phyloP scores from a whole-genome alignment of 345 rosid species.

The Lagerstroemia speciosa region DNA sequence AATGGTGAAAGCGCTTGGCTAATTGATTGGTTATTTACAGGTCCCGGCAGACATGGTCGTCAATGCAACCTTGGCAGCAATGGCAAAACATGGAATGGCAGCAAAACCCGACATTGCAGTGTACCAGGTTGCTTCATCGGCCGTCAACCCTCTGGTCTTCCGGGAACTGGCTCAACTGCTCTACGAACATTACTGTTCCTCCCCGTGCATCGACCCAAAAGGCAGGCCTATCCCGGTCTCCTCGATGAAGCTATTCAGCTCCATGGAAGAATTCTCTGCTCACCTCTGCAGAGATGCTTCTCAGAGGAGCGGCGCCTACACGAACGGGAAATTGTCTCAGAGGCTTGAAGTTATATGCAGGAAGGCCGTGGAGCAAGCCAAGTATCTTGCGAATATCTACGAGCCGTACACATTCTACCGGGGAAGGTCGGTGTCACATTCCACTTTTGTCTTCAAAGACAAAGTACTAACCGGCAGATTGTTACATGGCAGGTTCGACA shows the following conservation, averaged over 20 bases:
- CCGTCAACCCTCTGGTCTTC: conserved; percentile 66
- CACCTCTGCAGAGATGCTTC: conserved; percentile 60
- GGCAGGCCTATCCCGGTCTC: conserved; percentile 70
- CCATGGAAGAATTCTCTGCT: conserved; percentile 66
- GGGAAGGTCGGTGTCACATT: conserved; percentile 49
- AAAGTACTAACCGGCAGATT: not conserved
- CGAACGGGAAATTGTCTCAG: conserved; percentile 40
- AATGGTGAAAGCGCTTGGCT: not conserved
- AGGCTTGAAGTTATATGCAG: conserved; percentile 54
- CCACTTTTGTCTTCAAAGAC: not conserved
- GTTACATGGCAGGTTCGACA: conserved; percentile 38
- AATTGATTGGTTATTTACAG: conserved; percentile 14
- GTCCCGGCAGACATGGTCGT: conserved; percentile 83
- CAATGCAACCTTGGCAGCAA: conserved; percentile 84
- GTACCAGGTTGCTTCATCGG: conserved; percentile 88
- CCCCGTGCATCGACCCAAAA: conserved; percentile 60
- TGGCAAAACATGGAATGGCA: conserved; percentile 56
- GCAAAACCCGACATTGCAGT: conserved; percentile 56
- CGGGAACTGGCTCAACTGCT: conserved; percentile 53
- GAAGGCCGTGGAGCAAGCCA: conserved; percentile 75
- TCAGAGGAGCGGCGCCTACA: conserved; percentile 35
- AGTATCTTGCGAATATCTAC: conserved; percentile 67
- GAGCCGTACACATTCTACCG: conserved; percentile 84
- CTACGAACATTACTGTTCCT: conserved; percentile 60
- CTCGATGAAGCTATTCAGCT: conserved; percentile 65